Percentiles rank a stretch among this genome's conserved stretches.
phyloP scores from a whole-genome alignment of 768 basidiomycete species.

The Xerocomus brunneocitrinus region DNA sequence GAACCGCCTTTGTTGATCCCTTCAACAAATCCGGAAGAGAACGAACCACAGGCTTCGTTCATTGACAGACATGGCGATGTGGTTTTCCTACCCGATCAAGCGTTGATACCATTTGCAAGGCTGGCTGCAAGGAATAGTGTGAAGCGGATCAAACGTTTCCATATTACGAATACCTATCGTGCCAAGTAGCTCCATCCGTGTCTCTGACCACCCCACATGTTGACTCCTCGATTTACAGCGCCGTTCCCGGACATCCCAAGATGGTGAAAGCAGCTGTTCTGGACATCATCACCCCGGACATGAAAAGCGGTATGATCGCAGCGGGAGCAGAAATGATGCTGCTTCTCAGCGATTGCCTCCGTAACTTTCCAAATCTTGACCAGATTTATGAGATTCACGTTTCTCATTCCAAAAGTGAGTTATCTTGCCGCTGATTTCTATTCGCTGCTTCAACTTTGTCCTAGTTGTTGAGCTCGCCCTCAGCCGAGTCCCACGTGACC shows the following conservation, averaged over 20 bases:
- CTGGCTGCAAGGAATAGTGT: conserved; percentile 64
- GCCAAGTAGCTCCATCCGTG: conserved; percentile 47
- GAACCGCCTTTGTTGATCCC: conserved; percentile 85
- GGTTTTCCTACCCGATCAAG: conserved; percentile 67
- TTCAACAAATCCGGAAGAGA: conserved; percentile 55
- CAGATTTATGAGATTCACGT: conserved; percentile 71
- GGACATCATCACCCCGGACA: conserved; percentile 78
- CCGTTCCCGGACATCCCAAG: conserved; percentile 69
- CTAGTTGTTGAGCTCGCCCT: conserved; percentile 66
- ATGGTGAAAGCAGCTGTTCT: conserved; percentile 71
- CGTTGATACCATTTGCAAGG: conserved; percentile 75
- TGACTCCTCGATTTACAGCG: conserved; percentile 33
- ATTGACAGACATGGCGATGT: conserved; percentile 80
- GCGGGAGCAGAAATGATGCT: conserved; percentile 73
- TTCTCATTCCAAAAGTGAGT: conserved; percentile 72
- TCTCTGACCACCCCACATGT: background rate
- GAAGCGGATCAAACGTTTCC: conserved; percentile 77
- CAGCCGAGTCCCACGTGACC: conserved; percentile 53
- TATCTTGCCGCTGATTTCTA: background rate
- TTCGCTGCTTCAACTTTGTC: conserved; percentile 4
- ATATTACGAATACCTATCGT: conserved; percentile 68
- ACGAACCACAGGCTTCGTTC: conserved; percentile 62
- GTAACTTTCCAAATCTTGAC: conserved; percentile 65
- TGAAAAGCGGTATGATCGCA: conserved; percentile 56
- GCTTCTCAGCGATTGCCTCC: conserved; percentile 60